phyloP scores from a whole-genome alignment of 202 grass and related monocot genomes.

The Hordeum pubiflorum region DNA sequence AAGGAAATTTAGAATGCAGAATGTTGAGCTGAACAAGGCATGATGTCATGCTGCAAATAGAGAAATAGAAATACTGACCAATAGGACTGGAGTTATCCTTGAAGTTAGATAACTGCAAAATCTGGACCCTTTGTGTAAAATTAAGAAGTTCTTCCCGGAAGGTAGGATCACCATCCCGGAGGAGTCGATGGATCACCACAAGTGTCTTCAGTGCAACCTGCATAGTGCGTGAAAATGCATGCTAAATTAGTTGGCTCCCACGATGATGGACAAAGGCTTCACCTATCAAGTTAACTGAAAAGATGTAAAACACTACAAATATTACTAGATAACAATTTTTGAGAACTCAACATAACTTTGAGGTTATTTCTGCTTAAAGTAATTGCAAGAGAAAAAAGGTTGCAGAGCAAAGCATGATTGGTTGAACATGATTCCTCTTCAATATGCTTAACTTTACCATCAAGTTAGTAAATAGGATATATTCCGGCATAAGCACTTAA shows the following conservation, averaged over 20 bases:
- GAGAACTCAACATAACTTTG: background rate
- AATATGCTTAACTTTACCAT: background rate
- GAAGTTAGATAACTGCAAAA: constrained; percentile 91
- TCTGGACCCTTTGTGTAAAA: constrained; percentile 71
- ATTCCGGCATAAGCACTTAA: background rate
- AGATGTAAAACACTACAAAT: background rate
- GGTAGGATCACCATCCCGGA: constrained; percentile 79
- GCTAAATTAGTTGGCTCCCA: constrained; percentile 12
- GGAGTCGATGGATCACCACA: constrained; percentile 90
- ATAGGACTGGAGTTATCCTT: constrained; percentile 89
- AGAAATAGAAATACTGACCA: constrained; percentile 41
- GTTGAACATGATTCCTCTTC: background rate
- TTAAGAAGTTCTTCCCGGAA: constrained; percentile 83
- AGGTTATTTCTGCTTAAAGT: background rate
- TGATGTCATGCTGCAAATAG: background rate
- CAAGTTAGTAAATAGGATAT: background rate
- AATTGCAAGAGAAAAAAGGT: background rate
- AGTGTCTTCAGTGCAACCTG: constrained; percentile 88
- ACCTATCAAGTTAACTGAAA: background rate
- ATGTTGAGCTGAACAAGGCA: background rate
- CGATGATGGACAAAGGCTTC: background rate
- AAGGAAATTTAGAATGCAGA: background rate
- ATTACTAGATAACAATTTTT: background rate
- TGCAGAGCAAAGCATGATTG: background rate
- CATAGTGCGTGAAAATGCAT: constrained; percentile 8